Conservation (phyloP, 768 basidiomycete genomes). For the Chiua virens region DNA sequence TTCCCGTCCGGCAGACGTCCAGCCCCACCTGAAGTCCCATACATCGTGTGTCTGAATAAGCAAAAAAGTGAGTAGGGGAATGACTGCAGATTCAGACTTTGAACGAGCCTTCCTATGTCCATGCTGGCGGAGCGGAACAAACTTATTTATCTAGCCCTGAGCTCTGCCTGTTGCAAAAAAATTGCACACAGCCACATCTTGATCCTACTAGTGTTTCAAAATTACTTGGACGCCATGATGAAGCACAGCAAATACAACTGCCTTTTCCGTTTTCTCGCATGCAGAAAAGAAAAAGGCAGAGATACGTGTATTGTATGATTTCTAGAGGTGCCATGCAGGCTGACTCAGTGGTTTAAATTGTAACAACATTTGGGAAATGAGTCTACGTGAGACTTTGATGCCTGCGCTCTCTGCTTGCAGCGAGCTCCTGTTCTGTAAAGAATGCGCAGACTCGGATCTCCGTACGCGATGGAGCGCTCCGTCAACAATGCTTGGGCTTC, state of each 20-base stretch:
- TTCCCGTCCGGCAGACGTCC: no score
- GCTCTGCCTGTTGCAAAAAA: no score
- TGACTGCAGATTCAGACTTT: no score
- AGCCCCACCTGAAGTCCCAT: no score
- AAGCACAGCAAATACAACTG: conserved; percentile 92
- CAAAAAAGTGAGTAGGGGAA: no score
- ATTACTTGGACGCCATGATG: conserved; percentile 53
- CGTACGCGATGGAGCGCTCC: conserved; percentile 43
- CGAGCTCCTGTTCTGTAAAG: conserved; percentile 89
- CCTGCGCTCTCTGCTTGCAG: conserved; percentile 86
- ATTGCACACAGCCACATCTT: no score
- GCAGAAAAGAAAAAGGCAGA: conserved; percentile 80
- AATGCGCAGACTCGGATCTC: conserved; percentile 87
- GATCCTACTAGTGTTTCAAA: no score
- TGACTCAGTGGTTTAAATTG: conserved; percentile 5
- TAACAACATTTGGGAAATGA: conserved; percentile 66
- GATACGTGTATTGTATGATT: conserved; percentile 30
- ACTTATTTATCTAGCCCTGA: no score
- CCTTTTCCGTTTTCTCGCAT: conserved; percentile 86
- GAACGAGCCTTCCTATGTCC: no score
- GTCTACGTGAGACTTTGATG: conserved; percentile 89
- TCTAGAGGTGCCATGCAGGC: no score
- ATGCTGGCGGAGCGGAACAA: no score
- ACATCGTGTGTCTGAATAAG: no score
- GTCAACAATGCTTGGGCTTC: conserved; percentile 14